Evolutionary conservation across 23 red algal genomes (phyloP).

Genomic region (Gracilaria vermiculophylla): DNA sequence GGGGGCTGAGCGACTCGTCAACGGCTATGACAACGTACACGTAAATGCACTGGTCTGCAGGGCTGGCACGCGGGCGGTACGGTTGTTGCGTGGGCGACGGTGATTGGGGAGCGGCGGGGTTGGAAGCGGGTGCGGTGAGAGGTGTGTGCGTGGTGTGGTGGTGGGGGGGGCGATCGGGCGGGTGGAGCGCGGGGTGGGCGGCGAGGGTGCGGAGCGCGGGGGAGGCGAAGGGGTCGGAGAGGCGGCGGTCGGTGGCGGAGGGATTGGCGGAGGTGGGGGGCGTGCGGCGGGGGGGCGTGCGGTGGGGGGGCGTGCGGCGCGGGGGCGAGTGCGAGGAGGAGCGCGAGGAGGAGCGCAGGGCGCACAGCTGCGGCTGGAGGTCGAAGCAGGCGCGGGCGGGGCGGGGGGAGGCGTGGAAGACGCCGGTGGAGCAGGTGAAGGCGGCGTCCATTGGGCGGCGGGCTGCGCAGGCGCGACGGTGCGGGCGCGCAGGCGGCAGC

Average conservation of each 20-base stretch:
- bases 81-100: neutral
- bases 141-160: neutral
- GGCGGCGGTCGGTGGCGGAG: too few relatives aligned
- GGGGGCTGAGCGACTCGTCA: neutral
- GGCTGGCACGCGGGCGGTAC: neutral
- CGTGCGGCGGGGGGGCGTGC: too few relatives aligned
- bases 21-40: slow-evolving; percentile 13
- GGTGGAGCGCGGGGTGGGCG: too few relatives aligned
- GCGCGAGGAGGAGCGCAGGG: too few relatives aligned
- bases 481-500: neutral
- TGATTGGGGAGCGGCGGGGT: neutral
- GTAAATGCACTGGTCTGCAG: slow-evolving; percentile 15
- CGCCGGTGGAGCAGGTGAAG: neutral
- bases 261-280: too few relatives aligned
- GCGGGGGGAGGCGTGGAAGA: neutral
- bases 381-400: neutral
- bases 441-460: neutral
- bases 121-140: neutral
- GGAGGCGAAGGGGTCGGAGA: too few relatives aligned
- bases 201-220: too few relatives aligned
- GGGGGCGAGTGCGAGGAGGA: too few relatives aligned
- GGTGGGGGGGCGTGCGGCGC: too few relatives aligned
- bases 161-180: too few relatives aligned
- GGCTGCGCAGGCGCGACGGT: neutral
- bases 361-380: neutral